Conservation (phyloP, 768 basidiomycete genomes). For the Podaxis sp. region DNA sequence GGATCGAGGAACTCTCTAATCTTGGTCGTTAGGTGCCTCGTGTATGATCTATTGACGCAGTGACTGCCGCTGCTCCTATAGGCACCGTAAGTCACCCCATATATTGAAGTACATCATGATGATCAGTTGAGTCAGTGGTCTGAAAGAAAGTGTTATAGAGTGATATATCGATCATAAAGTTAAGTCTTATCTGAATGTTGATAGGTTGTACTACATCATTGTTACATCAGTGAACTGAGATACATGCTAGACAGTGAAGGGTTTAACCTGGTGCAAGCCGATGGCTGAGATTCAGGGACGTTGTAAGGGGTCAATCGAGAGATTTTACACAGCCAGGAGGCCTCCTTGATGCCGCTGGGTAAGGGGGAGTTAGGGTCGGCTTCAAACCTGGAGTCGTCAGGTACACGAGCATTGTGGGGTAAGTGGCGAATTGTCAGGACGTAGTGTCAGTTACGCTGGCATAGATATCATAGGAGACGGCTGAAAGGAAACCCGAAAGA, state of each 20-base stretch:
- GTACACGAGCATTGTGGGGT: not conserved
- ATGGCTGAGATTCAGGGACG: not conserved
- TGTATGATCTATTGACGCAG: not conserved
- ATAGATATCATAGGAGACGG: not conserved
- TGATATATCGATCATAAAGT: conserved; percentile 7
- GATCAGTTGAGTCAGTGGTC: not conserved
- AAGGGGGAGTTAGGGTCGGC: not conserved
- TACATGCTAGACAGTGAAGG: not conserved
- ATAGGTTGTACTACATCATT: not conserved
- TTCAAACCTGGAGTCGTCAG: not conserved
- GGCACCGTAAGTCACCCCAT: not conserved
- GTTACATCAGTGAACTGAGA: not conserved
- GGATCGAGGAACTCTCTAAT: not conserved
- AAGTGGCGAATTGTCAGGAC: not conserved
- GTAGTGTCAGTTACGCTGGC: not conserved
- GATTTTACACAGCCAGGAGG: not conserved
- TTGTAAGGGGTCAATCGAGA: not conserved
- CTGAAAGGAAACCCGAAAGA: not conserved
- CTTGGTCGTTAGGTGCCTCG: not conserved
- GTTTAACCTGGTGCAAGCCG: not conserved
- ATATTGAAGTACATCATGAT: not conserved
- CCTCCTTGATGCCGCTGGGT: not conserved
- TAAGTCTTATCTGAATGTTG: not conserved
- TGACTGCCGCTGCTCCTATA: not conserved
- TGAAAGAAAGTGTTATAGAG: not conserved